Conservation (phyloP, 2,329 filamentous ascomycete species). For the Plenodomus biglobosus region DNA sequence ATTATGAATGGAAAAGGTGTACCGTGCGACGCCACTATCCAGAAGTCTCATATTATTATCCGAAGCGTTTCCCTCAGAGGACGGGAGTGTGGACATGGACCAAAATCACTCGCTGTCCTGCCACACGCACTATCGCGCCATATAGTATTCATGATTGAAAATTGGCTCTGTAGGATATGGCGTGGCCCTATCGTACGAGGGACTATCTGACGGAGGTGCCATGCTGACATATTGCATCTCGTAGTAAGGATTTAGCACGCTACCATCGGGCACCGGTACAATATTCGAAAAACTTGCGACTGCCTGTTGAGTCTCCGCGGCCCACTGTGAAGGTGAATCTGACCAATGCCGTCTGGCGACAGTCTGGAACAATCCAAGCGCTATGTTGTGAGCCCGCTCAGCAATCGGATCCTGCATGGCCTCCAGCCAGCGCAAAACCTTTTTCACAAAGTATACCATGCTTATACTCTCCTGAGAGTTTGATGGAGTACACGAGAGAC, state of each 20-base stretch:
- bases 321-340: slow-evolving; percentile 6
- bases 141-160: slow-evolving; percentile 6
- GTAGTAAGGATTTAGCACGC: neutral
- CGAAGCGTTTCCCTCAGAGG: neutral
- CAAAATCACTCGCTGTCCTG: neutral
- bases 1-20: too few species aligned
- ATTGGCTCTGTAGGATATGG: neutral
- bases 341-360: slow-evolving; percentile 22
- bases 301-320: neutral
- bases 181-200: slow-evolving; percentile 1
- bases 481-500: slow-evolving; percentile 33
- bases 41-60: too few species aligned
- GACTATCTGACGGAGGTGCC: neutral
- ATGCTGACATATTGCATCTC: slow-evolving; percentile 1
- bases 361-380: slow-evolving; percentile 19
- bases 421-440: slow-evolving; percentile 39
- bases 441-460: slow-evolving; percentile 29
- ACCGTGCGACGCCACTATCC: too few species aligned
- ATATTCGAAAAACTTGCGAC: neutral
- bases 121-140: neutral
- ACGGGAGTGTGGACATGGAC: neutral
- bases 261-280: neutral
- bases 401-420: slow-evolving; percentile 35
- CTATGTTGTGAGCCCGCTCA: slow-evolving; percentile 25
- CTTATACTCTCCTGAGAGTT: slow-evolving; percentile 23